Percentiles rank a stretch among this genome's conserved stretches.
Evolutionary conservation across 2,329 filamentous ascomycete species (phyloP).

Genomic region (Stachybotrys chartarum): DNA sequence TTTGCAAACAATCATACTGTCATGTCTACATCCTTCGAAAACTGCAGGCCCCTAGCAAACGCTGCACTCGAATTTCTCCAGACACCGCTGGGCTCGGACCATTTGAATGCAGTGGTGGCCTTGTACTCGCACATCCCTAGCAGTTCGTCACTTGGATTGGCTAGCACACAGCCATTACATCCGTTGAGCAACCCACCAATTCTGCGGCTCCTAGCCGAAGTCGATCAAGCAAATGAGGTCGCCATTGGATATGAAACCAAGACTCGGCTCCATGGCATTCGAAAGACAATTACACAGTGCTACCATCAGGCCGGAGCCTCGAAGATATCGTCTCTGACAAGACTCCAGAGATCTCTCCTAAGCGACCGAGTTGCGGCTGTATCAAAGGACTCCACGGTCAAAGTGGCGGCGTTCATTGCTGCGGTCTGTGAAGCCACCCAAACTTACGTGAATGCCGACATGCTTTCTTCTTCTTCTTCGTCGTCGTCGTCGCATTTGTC

Average conservation of each 20-base stretch:
- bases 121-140: conserved; percentile 26
- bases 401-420: conserved; percentile 43
- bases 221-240: conserved; percentile 37
- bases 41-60: conserved; percentile 9
- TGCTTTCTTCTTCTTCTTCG: conserved; percentile 30
- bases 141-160: conserved; percentile 18
- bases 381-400: conserved; percentile 53
- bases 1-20: conserved; percentile 17
- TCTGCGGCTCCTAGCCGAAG: conserved; percentile 34
- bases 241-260: conserved; percentile 45
- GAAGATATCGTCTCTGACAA: conserved; percentile 47
- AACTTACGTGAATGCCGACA: conserved; percentile 30
- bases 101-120: conserved; percentile 23
- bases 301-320: conserved; percentile 33
- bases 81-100: conserved; percentile 20
- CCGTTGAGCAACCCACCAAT: conserved; percentile 51
- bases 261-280: conserved; percentile 34
- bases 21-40: not conserved
- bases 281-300: conserved; percentile 33
- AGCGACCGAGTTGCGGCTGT: conserved; percentile 47
- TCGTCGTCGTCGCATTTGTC: conserved; percentile 16
- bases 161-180: conserved; percentile 46
- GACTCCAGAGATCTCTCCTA: conserved; percentile 53
- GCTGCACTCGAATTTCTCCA: conserved; percentile 22
- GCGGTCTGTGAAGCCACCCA: conserved; percentile 16